Percentiles rank a stretch among this genome's conserved stretches.
Evolutionary conservation across 1,284 basidiomycete species (phyloP).

Genomic region (Cutaneotrichosporon dermatis): DNA sequence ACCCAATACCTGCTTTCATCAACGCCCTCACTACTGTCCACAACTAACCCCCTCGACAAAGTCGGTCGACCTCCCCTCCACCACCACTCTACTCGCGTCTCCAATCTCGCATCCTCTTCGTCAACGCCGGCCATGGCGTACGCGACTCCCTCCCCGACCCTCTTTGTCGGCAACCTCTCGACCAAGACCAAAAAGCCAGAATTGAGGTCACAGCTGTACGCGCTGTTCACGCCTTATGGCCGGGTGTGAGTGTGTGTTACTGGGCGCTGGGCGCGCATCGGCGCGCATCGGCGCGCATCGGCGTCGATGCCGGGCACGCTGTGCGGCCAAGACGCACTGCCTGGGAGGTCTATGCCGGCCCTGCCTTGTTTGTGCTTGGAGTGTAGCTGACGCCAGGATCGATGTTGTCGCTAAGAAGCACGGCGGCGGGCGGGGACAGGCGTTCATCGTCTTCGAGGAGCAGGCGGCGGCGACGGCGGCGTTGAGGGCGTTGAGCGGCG

Average conservation of each 20-base stretch:
- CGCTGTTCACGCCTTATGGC: constrained; percentile 89
- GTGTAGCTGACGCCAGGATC: constrained; percentile 50
- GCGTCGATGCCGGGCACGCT: not conserved
- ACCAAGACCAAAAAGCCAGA: constrained; percentile 94
- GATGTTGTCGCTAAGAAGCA: constrained; percentile 89
- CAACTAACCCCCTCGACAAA: not conserved
- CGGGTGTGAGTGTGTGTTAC: constrained; percentile 55
- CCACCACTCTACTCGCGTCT: not conserved
- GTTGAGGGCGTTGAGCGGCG: constrained; percentile 81
- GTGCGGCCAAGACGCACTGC: no score
- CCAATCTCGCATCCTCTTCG: not conserved
- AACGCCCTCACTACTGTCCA: not conserved
- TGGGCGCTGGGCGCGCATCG: not conserved
- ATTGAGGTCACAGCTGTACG: constrained; percentile 73
- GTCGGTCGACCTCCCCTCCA: not conserved
- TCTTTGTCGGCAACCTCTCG: constrained; percentile 93
- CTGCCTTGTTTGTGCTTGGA: no score
- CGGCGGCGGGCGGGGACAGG: constrained; percentile 84
- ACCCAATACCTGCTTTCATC: no score
- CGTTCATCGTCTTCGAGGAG: constrained; percentile 92
- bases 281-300: not conserved
- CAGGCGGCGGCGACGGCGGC: constrained; percentile 83
- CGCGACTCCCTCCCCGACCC: constrained; percentile 70
- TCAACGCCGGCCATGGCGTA: constrained; percentile 38
- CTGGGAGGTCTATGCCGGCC: not conserved